Conservation (phyloP, 805 yeast species). For the Cyberlindnera veronae region DNA sequence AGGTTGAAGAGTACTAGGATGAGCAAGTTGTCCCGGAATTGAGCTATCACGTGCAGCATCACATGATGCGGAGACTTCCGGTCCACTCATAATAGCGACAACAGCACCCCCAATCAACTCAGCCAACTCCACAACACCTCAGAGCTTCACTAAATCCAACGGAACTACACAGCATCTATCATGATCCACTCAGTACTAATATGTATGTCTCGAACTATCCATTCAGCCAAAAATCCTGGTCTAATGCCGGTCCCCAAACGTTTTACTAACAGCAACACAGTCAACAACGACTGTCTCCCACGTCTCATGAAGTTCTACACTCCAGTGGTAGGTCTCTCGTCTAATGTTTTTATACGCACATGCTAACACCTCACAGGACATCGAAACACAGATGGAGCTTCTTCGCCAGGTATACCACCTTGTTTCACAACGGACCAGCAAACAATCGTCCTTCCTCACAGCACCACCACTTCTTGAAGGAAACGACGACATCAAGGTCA, state of each 20-base stretch:
- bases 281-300: constrained; percentile 88
- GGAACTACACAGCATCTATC: no score
- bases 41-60: no score
- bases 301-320: constrained; percentile 89
- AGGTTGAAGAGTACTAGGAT: no score
- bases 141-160: no score
- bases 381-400: constrained; percentile 74
- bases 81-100: no score
- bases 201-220: constrained; percentile 36
- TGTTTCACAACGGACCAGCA: constrained; percentile 63
- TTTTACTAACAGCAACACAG: constrained; percentile 32
- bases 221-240: not conserved
- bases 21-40: no score
- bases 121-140: no score
- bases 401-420: constrained; percentile 79
- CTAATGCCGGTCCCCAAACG: not conserved
- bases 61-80: no score
- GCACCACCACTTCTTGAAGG: constrained; percentile 75
- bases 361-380: constrained; percentile 38
- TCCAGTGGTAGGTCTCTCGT: constrained; percentile 48
- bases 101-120: no score
- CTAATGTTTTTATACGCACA: not conserved
- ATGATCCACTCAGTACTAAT: constrained; percentile 89
- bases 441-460: constrained; percentile 84
- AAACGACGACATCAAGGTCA: constrained; percentile 76